These are phyloP conservation scores for Xanthoceras sorbifolium DNA, from an alignment of 345 rosid species.

Conservation along the genomic window DNA sequence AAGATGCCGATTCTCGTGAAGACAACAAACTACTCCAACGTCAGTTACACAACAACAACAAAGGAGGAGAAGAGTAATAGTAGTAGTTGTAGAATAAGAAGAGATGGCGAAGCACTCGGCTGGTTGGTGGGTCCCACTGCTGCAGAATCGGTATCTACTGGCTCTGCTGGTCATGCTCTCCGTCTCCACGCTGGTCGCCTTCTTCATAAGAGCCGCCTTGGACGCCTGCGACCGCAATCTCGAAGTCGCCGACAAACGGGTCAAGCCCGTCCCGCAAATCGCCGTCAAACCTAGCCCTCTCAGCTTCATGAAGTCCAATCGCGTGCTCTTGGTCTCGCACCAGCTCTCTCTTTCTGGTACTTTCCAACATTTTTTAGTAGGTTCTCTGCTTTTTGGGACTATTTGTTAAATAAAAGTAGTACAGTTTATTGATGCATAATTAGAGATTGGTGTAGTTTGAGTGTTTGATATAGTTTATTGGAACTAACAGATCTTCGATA, in stretches of 20 bases:
- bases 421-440: too few species aligned
- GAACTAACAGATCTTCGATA: background rate
- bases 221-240: conserved; percentile 42
- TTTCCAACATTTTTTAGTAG: background rate
- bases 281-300: conserved; percentile 38
- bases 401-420: background rate
- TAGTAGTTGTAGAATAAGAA: background rate
- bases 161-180: conserved; percentile 46
- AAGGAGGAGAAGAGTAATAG: background rate
- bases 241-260: conserved; percentile 9
- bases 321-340: conserved; percentile 47
- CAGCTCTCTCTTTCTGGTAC: conserved; percentile 52
- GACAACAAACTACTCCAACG: conserved; percentile 2
- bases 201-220: conserved; percentile 40
- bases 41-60: background rate
- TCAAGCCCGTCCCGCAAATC: background rate
- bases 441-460: background rate
- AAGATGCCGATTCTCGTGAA: conserved; percentile 20
- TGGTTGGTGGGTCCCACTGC: conserved; percentile 30
- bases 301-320: conserved; percentile 51
- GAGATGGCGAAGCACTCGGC: conserved; percentile 46
- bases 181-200: conserved; percentile 35
- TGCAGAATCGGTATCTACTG: conserved; percentile 44
- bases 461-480: background rate
- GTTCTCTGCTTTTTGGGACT: background rate